These are phyloP conservation scores for Blastomyces gilchristii DNA, from an alignment of 2,329 filamentous ascomycete species.

Conservation along the genomic window DNA sequence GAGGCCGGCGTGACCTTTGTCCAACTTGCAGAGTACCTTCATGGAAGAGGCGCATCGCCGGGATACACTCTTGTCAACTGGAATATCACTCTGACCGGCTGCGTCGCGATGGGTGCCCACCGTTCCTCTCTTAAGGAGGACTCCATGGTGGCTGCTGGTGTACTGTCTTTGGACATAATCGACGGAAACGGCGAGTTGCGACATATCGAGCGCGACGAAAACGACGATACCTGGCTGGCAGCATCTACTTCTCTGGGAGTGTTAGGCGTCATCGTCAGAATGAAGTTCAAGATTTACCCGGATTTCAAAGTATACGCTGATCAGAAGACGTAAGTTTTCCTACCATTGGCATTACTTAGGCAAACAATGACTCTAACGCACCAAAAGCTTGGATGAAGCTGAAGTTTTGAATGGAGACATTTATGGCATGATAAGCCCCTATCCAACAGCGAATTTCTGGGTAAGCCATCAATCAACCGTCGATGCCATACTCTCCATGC, in stretches of 20 bases:
- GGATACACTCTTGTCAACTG: conserved; percentile 46
- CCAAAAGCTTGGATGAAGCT: conserved; percentile 33
- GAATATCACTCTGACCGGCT: conserved; percentile 45
- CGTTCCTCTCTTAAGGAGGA: conserved; percentile 41
- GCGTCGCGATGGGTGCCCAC: conserved; percentile 45
- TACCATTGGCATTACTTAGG: not conserved
- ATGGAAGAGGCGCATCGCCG: conserved; percentile 38
- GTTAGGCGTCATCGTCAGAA: conserved; percentile 39
- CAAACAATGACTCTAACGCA: not conserved
- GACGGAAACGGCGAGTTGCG: conserved; percentile 39
- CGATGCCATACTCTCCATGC: not conserved
- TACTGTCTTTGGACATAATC: conserved; percentile 41
- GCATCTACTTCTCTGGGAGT: conserved; percentile 43
- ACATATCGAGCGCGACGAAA: conserved; percentile 34
- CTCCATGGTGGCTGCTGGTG: conserved; percentile 43
- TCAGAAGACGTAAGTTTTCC: conserved; percentile 32
- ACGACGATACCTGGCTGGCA: conserved; percentile 42
- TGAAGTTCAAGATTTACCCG: conserved; percentile 43
- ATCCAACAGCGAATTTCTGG: conserved; percentile 45
- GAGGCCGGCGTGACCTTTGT: conserved; percentile 45
- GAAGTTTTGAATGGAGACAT: conserved; percentile 43
- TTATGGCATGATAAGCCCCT: conserved; percentile 41
- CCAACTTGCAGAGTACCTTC: conserved; percentile 41
- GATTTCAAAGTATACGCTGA: conserved; percentile 44
- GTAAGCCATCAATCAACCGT: conserved; percentile 20